These are phyloP conservation scores for Erucastrum elatum DNA, from an alignment of 345 rosid species.

Conservation along the genomic window DNA sequence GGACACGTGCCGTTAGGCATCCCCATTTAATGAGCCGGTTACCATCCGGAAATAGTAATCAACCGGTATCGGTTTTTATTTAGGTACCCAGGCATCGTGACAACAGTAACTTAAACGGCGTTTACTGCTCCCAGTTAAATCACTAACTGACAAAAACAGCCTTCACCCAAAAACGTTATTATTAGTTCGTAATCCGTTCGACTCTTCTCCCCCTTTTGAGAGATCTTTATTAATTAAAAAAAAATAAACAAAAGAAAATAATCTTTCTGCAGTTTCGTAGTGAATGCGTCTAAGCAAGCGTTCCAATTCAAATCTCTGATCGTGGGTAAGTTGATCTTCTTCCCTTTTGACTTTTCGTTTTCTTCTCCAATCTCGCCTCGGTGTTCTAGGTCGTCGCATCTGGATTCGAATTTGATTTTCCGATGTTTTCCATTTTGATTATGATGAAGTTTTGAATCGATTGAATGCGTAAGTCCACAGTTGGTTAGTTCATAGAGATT, in stretches of 20 bases:
- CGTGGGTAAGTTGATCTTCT: not conserved
- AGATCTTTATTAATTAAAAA: conserved; percentile 18
- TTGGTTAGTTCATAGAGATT: too few species aligned
- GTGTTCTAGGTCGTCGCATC: conserved; percentile 10
- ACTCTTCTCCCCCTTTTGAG: not conserved
- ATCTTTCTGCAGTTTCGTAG: conserved; percentile 5
- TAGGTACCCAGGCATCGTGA: conserved; percentile 16
- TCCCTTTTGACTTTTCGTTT: conserved; percentile 28
- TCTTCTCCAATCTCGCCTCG: conserved; percentile 16
- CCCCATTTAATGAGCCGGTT: conserved; percentile 26
- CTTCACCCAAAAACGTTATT: conserved; percentile 35
- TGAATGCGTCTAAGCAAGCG: conserved; percentile 37
- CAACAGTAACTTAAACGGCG: conserved; percentile 34
- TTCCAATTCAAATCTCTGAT: conserved; percentile 27
- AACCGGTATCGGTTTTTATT: conserved; percentile 9
- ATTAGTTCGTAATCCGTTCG: conserved; percentile 27
- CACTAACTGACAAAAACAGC: conserved; percentile 20
- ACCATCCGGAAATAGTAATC: conserved; percentile 25
- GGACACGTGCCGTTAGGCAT: conserved; percentile 17
- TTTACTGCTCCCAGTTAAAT: conserved; percentile 23
- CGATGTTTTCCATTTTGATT: not conserved
- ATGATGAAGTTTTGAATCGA: not conserved
- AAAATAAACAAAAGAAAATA: not conserved
- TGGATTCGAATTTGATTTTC: conserved; percentile 7
- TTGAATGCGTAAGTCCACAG: conserved; percentile 8